Evolutionary conservation across 108 stramenopile genomes (phyloP).

Genomic region (Chaetoceros tenuissimus): DNA sequence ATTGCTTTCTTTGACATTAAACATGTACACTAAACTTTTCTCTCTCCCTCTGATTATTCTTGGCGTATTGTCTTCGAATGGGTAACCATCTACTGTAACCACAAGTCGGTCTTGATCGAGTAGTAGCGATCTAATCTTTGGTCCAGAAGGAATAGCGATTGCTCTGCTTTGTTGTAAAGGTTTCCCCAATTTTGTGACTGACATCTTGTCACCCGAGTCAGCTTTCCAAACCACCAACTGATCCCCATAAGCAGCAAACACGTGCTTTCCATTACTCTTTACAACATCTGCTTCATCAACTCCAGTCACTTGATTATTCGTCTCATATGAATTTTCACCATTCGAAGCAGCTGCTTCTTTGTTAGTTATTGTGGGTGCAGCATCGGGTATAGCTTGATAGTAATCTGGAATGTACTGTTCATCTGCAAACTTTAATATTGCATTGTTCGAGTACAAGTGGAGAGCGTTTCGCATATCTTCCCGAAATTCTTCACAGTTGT

Average conservation of each 20-base stretch:
- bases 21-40: too few species aligned
- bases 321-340: constrained; percentile 23
- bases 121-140: background rate
- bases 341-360: too few species aligned
- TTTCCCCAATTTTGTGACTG: background rate
- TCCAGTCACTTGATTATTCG: constrained; percentile 52
- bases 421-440: too few species aligned
- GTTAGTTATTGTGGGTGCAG: too few species aligned
- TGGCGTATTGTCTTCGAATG: too few species aligned
- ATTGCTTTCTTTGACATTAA: too few species aligned
- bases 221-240: constrained; percentile 19
- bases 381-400: too few species aligned
- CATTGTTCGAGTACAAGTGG: too few species aligned
- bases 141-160: background rate
- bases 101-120: constrained; percentile 2
- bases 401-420: too few species aligned
- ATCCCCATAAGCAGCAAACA: constrained; percentile 35
- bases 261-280: constrained; percentile 38
- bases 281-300: constrained; percentile 39
- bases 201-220: constrained; percentile 4
- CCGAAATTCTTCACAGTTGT: too few species aligned
- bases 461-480: too few species aligned
- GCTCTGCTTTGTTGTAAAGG: background rate
- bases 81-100: constrained; percentile 8
- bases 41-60: too few species aligned